Evolutionary conservation across 2,329 filamentous ascomycete genomes (phyloP).

Genomic region (Fusarium musae): DNA sequence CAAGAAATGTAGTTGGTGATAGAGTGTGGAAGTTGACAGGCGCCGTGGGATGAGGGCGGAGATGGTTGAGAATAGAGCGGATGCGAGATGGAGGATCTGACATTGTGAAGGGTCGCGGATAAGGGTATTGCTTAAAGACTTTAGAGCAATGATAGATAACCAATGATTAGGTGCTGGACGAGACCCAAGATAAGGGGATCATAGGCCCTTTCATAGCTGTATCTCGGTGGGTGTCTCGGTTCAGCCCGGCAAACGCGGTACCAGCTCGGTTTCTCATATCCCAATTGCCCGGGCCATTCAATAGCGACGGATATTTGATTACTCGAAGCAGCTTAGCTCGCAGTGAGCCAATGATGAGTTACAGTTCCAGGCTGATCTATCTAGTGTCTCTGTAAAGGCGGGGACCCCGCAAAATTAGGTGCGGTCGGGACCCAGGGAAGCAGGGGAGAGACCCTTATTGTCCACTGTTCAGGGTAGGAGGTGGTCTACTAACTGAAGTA

Average conservation of each 20-base stretch:
- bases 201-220: conserved; percentile 39
- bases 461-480: background rate
- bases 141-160: background rate
- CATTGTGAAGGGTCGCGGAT: conserved; percentile 57
- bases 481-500: background rate
- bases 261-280: conserved; percentile 43
- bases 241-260: conserved; percentile 43
- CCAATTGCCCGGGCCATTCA: conserved; percentile 24
- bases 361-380: conserved; percentile 22
- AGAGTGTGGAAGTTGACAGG: conserved; percentile 78
- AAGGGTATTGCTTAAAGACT: background rate
- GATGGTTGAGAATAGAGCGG: conserved; percentile 65
- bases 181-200: background rate
- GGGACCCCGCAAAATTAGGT: conserved; percentile 32
- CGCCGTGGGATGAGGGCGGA: conserved; percentile 54
- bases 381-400: conserved; percentile 24
- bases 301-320: conserved; percentile 1
- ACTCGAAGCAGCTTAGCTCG: conserved; percentile 24
- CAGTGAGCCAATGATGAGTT: conserved; percentile 28
- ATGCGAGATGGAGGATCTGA: conserved; percentile 72
- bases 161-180: background rate
- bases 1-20: conserved; percentile 87
- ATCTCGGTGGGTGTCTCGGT: conserved; percentile 40
- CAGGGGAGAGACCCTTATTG: background rate
- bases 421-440: background rate